Evolutionary conservation across 2,329 filamentous ascomycete genomes (phyloP).

Genomic region (Dendryphion nanum): DNA sequence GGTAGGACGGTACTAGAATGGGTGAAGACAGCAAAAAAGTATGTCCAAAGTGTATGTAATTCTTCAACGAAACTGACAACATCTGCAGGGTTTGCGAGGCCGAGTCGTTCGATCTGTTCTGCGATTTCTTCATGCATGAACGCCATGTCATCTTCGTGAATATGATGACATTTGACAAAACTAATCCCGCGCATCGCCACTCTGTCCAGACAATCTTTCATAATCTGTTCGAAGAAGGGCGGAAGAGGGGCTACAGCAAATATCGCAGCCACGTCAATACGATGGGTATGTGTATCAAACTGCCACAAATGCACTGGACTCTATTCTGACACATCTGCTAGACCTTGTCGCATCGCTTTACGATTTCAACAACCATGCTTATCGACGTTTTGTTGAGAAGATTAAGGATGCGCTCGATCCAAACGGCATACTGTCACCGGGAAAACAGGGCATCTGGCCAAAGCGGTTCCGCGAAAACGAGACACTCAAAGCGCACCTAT

Average conservation of each 20-base stretch:
- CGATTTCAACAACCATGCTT: constrained; percentile 33
- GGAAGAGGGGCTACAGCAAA: constrained; percentile 30
- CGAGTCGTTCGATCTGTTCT: constrained; percentile 45
- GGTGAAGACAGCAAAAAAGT: constrained; percentile 41
- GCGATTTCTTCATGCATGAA: constrained; percentile 52
- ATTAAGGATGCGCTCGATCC: constrained; percentile 34
- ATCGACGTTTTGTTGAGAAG: constrained; percentile 29
- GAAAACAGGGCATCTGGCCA: constrained; percentile 34
- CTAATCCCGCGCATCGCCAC: constrained; percentile 37
- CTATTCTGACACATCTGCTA: no score
- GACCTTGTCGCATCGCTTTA: constrained; percentile 30
- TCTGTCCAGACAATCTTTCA: constrained; percentile 33
- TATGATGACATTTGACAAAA: constrained; percentile 51
- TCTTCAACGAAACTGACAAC: background rate
- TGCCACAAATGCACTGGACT: no score
- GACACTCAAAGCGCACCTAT: constrained; percentile 22
- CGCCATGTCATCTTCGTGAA: constrained; percentile 49
- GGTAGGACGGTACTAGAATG: constrained; percentile 45
- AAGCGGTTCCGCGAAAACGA: constrained; percentile 22
- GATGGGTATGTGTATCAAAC: constrained; percentile 24
- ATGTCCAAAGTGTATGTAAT: background rate
- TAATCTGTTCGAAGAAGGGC: constrained; percentile 25
- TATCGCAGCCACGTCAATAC: constrained; percentile 30
- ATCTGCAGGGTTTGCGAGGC: constrained; percentile 39
- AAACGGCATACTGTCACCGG: constrained; percentile 30